Evolutionary conservation across 345 rosid species (phyloP).

Genomic region (Populus ilicifolia): DNA sequence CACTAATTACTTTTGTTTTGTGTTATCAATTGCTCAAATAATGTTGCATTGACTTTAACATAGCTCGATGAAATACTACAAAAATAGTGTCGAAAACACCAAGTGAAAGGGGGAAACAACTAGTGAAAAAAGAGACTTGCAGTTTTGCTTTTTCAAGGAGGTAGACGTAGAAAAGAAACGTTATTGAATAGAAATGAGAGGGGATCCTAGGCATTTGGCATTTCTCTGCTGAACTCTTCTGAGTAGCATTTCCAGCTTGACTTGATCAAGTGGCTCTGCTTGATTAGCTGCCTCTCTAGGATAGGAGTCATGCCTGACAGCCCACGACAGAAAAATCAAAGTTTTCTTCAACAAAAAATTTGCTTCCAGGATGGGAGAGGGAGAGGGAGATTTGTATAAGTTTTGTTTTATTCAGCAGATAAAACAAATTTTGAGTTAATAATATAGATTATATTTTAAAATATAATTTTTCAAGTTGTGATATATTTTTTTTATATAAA

Average conservation of each 20-base stretch:
- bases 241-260: background rate
- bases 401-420: too few relatives aligned
- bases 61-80: too few relatives aligned
- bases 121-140: background rate
- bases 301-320: conserved; percentile 17
- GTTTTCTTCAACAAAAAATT: background rate
- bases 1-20: background rate
- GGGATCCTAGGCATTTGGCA: conserved; percentile 18
- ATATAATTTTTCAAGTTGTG: too few relatives aligned
- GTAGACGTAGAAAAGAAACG: background rate
- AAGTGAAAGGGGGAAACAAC: too few relatives aligned
- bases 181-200: background rate
- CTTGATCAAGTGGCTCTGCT: background rate
- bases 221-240: conserved; percentile 1
- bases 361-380: background rate
- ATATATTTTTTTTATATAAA: too few relatives aligned
- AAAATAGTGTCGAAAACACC: too few relatives aligned
- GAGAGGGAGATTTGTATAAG: too few relatives aligned
- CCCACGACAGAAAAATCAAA: background rate
- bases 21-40: too few relatives aligned
- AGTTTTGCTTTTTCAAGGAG: background rate
- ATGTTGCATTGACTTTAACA: background rate
- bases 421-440: too few relatives aligned
- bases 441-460: too few relatives aligned
- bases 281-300: background rate